Evolutionary conservation across 768 basidiomycete species (phyloP).

Genomic region (Albatrellus ellisii): DNA sequence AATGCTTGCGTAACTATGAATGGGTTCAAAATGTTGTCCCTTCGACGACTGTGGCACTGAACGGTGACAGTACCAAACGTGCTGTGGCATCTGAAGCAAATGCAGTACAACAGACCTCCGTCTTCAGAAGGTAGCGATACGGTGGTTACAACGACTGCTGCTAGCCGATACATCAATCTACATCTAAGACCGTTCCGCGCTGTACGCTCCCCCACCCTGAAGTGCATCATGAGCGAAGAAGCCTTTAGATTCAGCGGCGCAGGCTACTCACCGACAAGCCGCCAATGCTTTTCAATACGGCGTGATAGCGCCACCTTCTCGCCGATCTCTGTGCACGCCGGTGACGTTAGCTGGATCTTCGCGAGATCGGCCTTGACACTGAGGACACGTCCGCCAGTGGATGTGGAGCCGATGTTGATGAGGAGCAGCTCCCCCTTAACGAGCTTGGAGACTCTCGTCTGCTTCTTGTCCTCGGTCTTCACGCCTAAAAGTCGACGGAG

Average conservation of each 20-base stretch:
- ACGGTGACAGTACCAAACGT: too few relatives aligned
- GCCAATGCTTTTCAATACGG: slow-evolving; percentile 97
- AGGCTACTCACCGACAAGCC: slow-evolving; percentile 71
- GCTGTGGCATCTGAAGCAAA: too few relatives aligned
- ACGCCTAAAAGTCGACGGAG: slow-evolving; percentile 95
- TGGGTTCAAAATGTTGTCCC: too few relatives aligned
- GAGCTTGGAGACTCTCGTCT: slow-evolving; percentile 89
- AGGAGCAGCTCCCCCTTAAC: slow-evolving; percentile 84
- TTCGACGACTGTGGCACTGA: too few relatives aligned
- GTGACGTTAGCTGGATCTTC: slow-evolving; percentile 86
- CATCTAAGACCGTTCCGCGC: slow-evolving; percentile 70
- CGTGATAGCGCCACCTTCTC: slow-evolving; percentile 95
- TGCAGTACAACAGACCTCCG: too few relatives aligned
- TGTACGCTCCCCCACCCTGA: slow-evolving; percentile 70
- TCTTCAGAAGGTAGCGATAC: too few relatives aligned
- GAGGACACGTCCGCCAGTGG: slow-evolving; percentile 90
- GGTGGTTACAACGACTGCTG: background rate
- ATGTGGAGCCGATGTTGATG: slow-evolving; percentile 97
- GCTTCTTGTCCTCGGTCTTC: slow-evolving; percentile 97
- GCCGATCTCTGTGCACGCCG: slow-evolving; percentile 91
- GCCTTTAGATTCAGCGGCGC: too few relatives aligned
- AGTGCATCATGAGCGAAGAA: background rate
- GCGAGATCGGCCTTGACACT: slow-evolving; percentile 92
- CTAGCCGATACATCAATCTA: slow-evolving; percentile 31
- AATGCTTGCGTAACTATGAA: too few relatives aligned